Base-by-base conservation (phyloP, 148 eudicot species). In the Pharnaceum exiguum region DNA sequence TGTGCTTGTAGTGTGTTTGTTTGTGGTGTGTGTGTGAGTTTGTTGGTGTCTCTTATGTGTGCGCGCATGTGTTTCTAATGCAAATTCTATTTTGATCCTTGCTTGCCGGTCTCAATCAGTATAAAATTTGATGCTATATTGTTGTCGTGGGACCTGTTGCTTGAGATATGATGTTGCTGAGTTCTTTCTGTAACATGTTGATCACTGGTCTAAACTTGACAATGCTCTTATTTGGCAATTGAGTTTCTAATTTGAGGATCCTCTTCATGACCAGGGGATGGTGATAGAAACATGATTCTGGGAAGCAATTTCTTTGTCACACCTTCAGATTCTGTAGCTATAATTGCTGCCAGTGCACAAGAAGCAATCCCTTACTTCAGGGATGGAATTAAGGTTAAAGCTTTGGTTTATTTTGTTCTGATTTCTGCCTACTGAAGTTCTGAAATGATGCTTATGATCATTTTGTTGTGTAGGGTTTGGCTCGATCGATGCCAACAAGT, bases 401-500 rank as follows among this genome's bases (percentile, higher is more conserved):
- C 62, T 31, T 25, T 11, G 21, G 22, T 17, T 25, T 13, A 1
- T 25, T 22, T 23, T 21, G 30, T 46, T 56, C 31, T 60, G 51
- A 7, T 46, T 10, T 7, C 49, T 35, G 25, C 30, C 29, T 43
- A 13, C 57, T 45, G 17, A 12, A 55, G 29, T 23, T 31, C 52
- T 36, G 15, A 54, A 38, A n/a, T n/a, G 15, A 28, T 16, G 7
- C 10, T 40, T 25, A 10, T 17, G 22, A 2, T 26, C 36, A 23
- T 59, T 46, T 16, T 36, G 54, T 46, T 59, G 51, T 74, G 61
- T 60, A 94, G 99, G 99, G 99, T 68, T 84, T 94, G 68, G 99
- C 99, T 36, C 77, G 99, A 71, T 94, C 99, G 42, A 94, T 94
- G 99, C 99, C 96, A 45, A 94, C 99, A 63, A 94, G 99, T 76